These are phyloP conservation scores for Adansonia gregorii DNA, from an alignment of 441 rosid species.

Conservation along the genomic window DNA sequence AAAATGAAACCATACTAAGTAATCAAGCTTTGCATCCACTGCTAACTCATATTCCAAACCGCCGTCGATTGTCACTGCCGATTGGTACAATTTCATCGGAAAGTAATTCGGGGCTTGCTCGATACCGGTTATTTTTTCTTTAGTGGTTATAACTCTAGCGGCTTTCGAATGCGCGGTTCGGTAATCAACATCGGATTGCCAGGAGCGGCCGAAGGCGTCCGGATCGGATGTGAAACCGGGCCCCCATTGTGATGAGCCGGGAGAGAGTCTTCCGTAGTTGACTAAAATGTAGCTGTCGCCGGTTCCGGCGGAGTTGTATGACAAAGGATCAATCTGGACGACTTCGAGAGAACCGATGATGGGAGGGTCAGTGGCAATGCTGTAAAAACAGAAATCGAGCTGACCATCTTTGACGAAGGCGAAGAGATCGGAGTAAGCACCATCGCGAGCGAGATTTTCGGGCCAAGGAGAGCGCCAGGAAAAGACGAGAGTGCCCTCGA, in stretches of 20 bases:
- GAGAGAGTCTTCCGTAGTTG: constrained; percentile 80
- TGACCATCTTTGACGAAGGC: constrained; percentile 74
- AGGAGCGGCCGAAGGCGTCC: constrained; percentile 79
- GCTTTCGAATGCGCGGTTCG: constrained; percentile 36
- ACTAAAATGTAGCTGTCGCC: constrained; percentile 62
- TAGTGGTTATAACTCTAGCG: constrained; percentile 45
- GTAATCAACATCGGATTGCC: constrained; percentile 72
- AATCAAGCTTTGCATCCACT: constrained; percentile 90
- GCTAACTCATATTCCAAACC: constrained; percentile 56
- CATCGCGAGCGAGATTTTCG: constrained; percentile 61
- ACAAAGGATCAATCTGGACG: constrained; percentile 66
- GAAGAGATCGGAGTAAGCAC: constrained; percentile 92
- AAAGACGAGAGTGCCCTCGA: constrained; percentile 89
- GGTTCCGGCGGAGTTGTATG: constrained; percentile 54
- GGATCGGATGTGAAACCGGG: constrained; percentile 86
- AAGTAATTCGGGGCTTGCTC: constrained; percentile 79
- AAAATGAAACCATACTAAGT: constrained; percentile 93
- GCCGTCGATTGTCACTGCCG: constrained; percentile 60
- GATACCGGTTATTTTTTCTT: constrained; percentile 45
- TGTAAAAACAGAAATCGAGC: constrained; percentile 82
- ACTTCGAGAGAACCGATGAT: constrained; percentile 78
- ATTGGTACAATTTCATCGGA: constrained; percentile 88
- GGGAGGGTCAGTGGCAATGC: constrained; percentile 96
- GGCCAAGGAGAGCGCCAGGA: constrained; percentile 94
- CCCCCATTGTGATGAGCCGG: constrained; percentile 86